Conservation (phyloP, 352 stramenopile species). For the Globisporangium solare region DNA sequence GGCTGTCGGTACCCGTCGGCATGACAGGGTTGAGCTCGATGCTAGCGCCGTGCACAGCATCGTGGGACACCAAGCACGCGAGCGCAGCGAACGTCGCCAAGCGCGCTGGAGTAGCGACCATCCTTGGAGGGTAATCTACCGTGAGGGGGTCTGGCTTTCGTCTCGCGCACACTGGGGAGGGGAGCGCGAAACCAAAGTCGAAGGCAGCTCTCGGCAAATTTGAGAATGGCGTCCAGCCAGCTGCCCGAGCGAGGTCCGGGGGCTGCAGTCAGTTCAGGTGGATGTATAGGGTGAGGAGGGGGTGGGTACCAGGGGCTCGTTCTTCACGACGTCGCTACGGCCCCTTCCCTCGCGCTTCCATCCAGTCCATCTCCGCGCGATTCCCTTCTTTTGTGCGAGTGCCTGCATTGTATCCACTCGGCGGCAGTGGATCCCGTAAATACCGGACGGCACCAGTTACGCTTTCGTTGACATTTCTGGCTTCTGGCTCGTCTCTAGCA, state of each 20-base stretch:
- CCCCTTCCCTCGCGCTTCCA: background rate
- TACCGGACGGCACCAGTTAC: too few species aligned
- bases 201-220: slow-evolving; percentile 8
- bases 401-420: too few species aligned
- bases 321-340: too few species aligned
- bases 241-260: too few species aligned
- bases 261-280: background rate
- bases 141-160: background rate
- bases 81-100: slow-evolving; percentile 6
- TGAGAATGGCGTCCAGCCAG: background rate
- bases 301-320: too few species aligned
- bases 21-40: slow-evolving; percentile 27
- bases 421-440: too few species aligned
- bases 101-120: slow-evolving; percentile 6
- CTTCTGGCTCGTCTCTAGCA: background rate
- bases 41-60: slow-evolving; percentile 1
- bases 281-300: too few species aligned
- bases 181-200: background rate
- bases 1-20: slow-evolving; percentile 12
- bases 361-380: background rate
- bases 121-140: slow-evolving; percentile 5
- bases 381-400: too few species aligned
- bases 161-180: background rate
- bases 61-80: slow-evolving; percentile 5
- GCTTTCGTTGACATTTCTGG: background rate